Conservation (phyloP, 208 protist species). For the Trichomonas gallinae region DNA sequence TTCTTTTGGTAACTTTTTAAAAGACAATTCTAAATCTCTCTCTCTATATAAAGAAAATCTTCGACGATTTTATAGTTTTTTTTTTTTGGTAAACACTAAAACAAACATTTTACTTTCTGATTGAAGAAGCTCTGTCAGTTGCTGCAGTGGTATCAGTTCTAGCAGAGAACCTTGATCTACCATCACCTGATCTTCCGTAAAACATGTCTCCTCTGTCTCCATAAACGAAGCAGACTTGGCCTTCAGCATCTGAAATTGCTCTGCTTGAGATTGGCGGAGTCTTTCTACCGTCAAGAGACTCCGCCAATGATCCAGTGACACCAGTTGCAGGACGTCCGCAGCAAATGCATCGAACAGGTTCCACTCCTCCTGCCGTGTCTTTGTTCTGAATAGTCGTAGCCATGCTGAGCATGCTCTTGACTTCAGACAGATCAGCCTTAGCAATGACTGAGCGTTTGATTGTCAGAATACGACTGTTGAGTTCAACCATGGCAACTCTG, state of each 20-base stretch:
- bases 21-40: too few species aligned
- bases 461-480: not conserved
- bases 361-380: not conserved
- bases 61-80: too few species aligned
- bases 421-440: not conserved
- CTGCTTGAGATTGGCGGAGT: not conserved
- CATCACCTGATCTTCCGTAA: not conserved
- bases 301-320: not conserved
- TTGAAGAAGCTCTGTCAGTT: too few species aligned
- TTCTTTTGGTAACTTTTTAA: too few species aligned
- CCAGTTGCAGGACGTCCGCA: not conserved
- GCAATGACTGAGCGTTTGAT: not conserved
- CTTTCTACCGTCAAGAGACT: not conserved
- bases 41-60: too few species aligned
- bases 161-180: not conserved
- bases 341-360: not conserved
- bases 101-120: too few species aligned
- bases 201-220: conserved; percentile 21
- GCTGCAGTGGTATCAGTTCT: not conserved
- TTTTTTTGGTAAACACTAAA: too few species aligned
- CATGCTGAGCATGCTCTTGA: not conserved
- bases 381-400: not conserved
- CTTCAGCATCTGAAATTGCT: not conserved
- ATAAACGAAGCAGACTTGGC: conserved; percentile 22
- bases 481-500: not conserved